Percentiles rank a stretch among this genome's conserved stretches.
Conservation (phyloP, 1,139 yeast genomes). For the Diutina pseudorugosa region DNA sequence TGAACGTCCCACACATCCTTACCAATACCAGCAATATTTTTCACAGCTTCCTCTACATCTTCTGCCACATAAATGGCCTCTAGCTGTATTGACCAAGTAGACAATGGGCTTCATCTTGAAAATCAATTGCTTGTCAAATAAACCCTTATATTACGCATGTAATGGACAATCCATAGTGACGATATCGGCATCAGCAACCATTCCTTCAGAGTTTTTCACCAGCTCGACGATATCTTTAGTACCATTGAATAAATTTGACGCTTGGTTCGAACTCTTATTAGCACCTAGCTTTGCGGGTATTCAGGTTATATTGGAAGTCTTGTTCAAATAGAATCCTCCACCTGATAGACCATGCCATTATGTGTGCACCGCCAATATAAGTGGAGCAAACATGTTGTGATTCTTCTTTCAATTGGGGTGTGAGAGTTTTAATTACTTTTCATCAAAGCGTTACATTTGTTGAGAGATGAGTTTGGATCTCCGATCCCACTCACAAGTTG, state of each 20-base stretch:
- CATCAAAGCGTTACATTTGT: too few species aligned
- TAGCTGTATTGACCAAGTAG: conserved; percentile 70
- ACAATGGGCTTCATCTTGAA: conserved; percentile 70
- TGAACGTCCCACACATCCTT: conserved; percentile 81
- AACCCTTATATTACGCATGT: conserved; percentile 56
- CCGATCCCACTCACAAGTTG: too few species aligned
- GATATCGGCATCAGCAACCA: conserved; percentile 58
- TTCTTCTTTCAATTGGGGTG: too few species aligned
- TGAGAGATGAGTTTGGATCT: too few species aligned
- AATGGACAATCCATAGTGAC: conserved; percentile 74
- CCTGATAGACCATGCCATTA: too few species aligned
- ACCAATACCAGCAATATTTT: conserved; percentile 59
- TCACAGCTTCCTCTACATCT: conserved; percentile 65
- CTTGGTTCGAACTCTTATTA: conserved; percentile 17
- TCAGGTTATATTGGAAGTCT: too few species aligned
- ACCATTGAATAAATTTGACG: conserved; percentile 26
- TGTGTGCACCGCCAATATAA: too few species aligned
- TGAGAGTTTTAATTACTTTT: too few species aligned
- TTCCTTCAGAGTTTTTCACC: conserved; percentile 51
- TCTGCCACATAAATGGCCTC: conserved; percentile 69
- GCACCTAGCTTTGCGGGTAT: too few species aligned
- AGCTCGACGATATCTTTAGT: conserved; percentile 37
- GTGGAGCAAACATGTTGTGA: too few species aligned
- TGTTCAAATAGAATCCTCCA: too few species aligned
- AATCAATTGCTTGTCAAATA: conserved; percentile 54